Percentiles rank a stretch among this genome's conserved stretches.
These are phyloP conservation scores for Tricholoma matsutake DNA, from an alignment of 768 basidiomycete genomes.

Conservation along the genomic window DNA sequence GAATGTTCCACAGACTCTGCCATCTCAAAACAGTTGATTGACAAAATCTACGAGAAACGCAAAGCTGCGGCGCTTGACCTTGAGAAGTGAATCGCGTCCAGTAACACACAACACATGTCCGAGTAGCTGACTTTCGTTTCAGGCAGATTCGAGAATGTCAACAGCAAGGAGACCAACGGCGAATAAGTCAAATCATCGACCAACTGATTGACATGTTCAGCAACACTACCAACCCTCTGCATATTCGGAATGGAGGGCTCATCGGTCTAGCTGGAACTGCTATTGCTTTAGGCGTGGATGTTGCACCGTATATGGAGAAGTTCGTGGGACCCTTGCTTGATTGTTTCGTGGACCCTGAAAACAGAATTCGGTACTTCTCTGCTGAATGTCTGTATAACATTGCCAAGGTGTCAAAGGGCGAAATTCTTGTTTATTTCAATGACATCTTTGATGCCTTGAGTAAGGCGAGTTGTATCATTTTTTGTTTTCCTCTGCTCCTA, in stretches of 20 bases:
- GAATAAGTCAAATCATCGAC: conserved; percentile 86
- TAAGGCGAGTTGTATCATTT: conserved; percentile 53
- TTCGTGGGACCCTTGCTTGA: conserved; percentile 86
- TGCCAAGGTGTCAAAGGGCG: conserved; percentile 94
- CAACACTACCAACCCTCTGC: conserved; percentile 75
- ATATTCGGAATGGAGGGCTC: conserved; percentile 90
- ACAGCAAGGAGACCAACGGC: conserved; percentile 73
- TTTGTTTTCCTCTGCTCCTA: background rate
- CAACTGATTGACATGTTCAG: conserved; percentile 95
- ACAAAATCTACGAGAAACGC: conserved; percentile 96
- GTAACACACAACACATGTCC: conserved; percentile 3
- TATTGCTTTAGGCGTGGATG: conserved; percentile 92
- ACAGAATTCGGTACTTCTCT: conserved; percentile 94
- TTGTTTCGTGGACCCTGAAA: conserved; percentile 93
- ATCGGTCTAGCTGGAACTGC: conserved; percentile 96
- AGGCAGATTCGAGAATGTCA: conserved; percentile 88
- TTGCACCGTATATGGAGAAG: conserved; percentile 91
- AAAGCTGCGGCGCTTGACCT: conserved; percentile 94
- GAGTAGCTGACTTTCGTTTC: background rate
- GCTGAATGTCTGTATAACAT: conserved; percentile 99
- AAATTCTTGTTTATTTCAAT: conserved; percentile 95
- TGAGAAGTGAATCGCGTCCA: conserved; percentile 65
- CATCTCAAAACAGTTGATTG: conserved; percentile 76
- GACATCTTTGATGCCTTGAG: conserved; percentile 96
- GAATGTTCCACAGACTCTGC: conserved; percentile 51